Evolutionary conservation across 2,329 filamentous ascomycete genomes (phyloP).

Genomic region (Lachnellula subtilissima): DNA sequence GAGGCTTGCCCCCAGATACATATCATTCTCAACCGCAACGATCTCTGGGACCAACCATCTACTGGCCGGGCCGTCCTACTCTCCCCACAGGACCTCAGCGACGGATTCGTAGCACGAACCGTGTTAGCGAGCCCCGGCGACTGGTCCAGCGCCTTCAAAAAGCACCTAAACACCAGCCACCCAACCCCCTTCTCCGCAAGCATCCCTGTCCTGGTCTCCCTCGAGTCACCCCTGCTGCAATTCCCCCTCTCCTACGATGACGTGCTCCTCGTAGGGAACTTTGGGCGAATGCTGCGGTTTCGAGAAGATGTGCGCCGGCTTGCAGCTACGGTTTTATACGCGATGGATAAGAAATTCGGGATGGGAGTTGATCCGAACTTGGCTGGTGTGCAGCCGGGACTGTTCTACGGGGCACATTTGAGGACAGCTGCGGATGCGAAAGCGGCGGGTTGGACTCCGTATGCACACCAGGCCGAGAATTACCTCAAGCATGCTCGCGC

Average conservation of each 20-base stretch:
- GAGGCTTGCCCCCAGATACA: slow-evolving; percentile 18
- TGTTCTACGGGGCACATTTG: slow-evolving; percentile 37
- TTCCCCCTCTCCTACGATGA: slow-evolving; percentile 33
- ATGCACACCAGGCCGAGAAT: slow-evolving; percentile 31
- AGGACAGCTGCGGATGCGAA: slow-evolving; percentile 34
- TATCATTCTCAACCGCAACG: slow-evolving; percentile 13
- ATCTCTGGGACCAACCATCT: slow-evolving; percentile 13
- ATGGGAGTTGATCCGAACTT: slow-evolving; percentile 27
- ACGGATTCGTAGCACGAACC: background rate
- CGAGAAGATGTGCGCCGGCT: slow-evolving; percentile 18
- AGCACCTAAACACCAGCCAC: slow-evolving; percentile 6
- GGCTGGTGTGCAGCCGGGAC: slow-evolving; percentile 20
- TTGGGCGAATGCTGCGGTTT: slow-evolving; percentile 37
- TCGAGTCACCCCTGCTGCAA: slow-evolving; percentile 15
- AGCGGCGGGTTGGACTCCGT: slow-evolving; percentile 32
- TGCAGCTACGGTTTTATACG: slow-evolving; percentile 32
- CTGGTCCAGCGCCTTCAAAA: slow-evolving; percentile 14
- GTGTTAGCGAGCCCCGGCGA: slow-evolving; percentile 6
- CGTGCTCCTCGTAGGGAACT: slow-evolving; percentile 30
- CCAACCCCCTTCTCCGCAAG: background rate
- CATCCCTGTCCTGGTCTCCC: slow-evolving; percentile 9
- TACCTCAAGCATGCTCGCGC: slow-evolving; percentile 32
- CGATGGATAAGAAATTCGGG: slow-evolving; percentile 26
- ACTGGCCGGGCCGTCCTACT: slow-evolving; percentile 4
- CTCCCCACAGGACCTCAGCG: slow-evolving; percentile 1